Evolutionary conservation across 257 asterid genomes (phyloP), one percentile per base, ranked within the genome.

Genomic region (Thymus mandschuricus): DNA sequence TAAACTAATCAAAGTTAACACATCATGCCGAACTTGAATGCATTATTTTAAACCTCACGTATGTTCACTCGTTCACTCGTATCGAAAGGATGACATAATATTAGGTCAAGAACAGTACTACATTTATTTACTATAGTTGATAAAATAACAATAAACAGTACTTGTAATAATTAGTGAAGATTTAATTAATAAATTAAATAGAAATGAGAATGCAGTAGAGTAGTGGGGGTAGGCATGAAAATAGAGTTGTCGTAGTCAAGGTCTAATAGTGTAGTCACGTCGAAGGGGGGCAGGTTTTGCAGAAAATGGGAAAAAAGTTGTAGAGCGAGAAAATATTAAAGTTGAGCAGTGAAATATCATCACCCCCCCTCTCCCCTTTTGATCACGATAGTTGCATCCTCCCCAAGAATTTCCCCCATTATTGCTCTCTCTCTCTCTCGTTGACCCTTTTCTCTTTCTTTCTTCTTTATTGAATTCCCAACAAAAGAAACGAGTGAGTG

Each of bases 221-320:
- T 33, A 52, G 30, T 3, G 51, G 30, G 27, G 15, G 31, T 50
- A 51, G 64, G 81, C 31, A 77, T 74, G 75, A 70, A 71, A 67
- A 64, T 64, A 46, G 86, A 38, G 41, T 38, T 38, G 41, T 78
- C 66, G 68, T 54, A 59, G 70, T 70, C 75, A 69, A 72, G 78
- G 74, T 66, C 69, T 77, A 74, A 69, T 56, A 79, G 89, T 80
- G 69, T 82, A 83, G 91, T 87, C 93, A 86, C 86, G 62, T 85
- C 88, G 31, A 61, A 38, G 64, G 74, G 70, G 66, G 66, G 75
- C 88, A 83, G 85, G 63, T 64, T 62, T 79, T 78, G 86, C 88
- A 82, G 83, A 85, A 83, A 82, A 80, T 76, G 83, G 80, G 70
- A 77, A 80, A 73, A 21, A 77, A 60, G 74, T 60, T 27, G 76